These are phyloP conservation scores for Podaxis sp. DNA, from an alignment of 768 basidiomycete species.

Conservation along the genomic window DNA sequence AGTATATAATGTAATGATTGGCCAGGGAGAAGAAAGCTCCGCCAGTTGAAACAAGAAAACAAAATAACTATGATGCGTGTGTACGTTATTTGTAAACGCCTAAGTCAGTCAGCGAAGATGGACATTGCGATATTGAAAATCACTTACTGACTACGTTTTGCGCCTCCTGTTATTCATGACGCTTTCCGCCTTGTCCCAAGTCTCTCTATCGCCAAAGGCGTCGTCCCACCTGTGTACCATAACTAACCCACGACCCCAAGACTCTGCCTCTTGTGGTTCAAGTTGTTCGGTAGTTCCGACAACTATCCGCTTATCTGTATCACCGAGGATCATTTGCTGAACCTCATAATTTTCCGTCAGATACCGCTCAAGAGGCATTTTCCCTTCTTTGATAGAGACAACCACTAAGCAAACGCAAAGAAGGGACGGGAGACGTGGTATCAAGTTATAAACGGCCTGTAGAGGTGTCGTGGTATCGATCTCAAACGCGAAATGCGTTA, in stretches of 20 bases:
- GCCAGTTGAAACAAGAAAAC: neutral
- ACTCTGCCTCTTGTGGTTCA: neutral
- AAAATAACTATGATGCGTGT: neutral
- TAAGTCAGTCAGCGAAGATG: neutral
- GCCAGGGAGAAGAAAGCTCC: neutral
- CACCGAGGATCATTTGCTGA: constrained; percentile 5
- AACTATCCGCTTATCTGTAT: constrained; percentile 4
- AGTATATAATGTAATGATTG: neutral
- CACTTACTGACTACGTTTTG: neutral
- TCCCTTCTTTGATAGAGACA: neutral
- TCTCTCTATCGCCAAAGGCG: neutral
- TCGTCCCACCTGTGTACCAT: neutral
- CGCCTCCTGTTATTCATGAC: neutral
- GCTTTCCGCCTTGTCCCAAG: constrained; percentile 7
- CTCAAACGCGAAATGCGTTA: constrained; percentile 11
- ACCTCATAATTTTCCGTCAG: constrained; percentile 4
- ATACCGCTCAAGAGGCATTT: neutral
- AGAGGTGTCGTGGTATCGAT: constrained; percentile 8
- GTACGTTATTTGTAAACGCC: neutral
- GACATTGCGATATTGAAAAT: neutral
- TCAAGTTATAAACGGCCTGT: constrained; percentile 5
- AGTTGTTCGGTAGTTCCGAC: constrained; percentile 4
- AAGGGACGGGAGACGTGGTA: neutral
- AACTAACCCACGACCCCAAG: neutral
- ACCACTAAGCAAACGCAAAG: constrained; percentile 6